Evolutionary conservation across 139 green algal species (phyloP), one percentile per base, ranked within the genome.

Genomic region (Coccomyxa sp.): DNA sequence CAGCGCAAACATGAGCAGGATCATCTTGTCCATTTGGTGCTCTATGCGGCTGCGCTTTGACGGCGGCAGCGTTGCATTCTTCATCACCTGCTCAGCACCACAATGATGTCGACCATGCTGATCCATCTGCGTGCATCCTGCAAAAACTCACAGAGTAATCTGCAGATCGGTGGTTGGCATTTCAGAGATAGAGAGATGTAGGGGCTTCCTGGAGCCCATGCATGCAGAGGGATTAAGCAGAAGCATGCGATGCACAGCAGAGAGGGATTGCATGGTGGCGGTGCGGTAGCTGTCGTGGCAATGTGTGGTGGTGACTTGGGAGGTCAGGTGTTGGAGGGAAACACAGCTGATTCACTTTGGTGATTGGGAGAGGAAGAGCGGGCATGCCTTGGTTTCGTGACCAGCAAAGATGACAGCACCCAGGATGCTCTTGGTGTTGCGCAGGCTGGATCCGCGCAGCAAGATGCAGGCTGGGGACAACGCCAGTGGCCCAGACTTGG

Each of bases 1-100:
- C 78, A 95, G 82, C 30, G 68, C 81, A 79, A 97, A 95, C 88
- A 95, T 93, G 88, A 92, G 88, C 63, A 94, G 77, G 82, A 96
- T 93, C 81, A 95, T 88, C 25, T 89, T 87, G 86, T 97, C 92
- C 57, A 96, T 86, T 28, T 85, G 88, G 23, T 85, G 86, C 87
- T 97, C 94, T 13, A 97, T 74, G 58, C 82, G 66, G 83, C 76
- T 90, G 82, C 92, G 89, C 89, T 97, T 97, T 68, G 84, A 92
- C 0, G 92, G 94, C 16, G 91, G 81, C 32, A 86, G 81, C 14
- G 88, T 93, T 18, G 91, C 68, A 87, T 97, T 97, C 79, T 82
- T 88, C 88, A 92, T 92, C 74, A 91, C 79, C 85, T 88, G 82
- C 71, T 63, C 38, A 51, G 30, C 30, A 74, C 57, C 79, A 81